phyloP scores from a whole-genome alignment of 495 filamentous ascomycete species.

The Penicillium canescens region DNA sequence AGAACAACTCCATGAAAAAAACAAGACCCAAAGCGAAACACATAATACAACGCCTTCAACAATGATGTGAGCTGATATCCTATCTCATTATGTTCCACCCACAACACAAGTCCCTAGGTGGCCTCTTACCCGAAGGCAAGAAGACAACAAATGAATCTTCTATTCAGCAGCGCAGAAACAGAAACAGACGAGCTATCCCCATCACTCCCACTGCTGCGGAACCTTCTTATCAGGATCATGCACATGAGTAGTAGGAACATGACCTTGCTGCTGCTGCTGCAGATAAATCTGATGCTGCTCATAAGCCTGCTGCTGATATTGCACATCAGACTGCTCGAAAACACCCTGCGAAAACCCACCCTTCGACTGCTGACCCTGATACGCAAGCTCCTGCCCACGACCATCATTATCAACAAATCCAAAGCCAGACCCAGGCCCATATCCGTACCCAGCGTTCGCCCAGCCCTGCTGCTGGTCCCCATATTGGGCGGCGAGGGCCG shows the following conservation, averaged over 20 bases:
- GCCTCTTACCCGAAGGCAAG: not conserved
- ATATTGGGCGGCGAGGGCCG: conserved; percentile 18
- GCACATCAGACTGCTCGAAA: conserved; percentile 4
- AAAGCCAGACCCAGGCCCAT: conserved; percentile 21
- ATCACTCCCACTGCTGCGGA: not conserved
- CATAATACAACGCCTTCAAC: not conserved
- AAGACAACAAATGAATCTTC: not conserved
- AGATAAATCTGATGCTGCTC: not conserved
- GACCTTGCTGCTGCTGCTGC: not conserved
- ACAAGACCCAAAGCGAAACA: not conserved
- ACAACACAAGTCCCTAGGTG: not conserved
- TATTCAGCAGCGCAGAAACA: not conserved
- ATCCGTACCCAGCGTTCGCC: conserved; percentile 5
- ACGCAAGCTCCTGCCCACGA: conserved; percentile 16
- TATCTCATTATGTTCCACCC: conserved; percentile 1
- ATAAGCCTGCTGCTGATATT: conserved; percentile 1
- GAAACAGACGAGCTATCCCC: not conserved
- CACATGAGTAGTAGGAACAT: not conserved
- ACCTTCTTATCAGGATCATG: conserved; percentile 4
- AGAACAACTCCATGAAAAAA: not conserved
- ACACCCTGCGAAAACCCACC: conserved; percentile 8
- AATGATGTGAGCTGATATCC: conserved; percentile 4
- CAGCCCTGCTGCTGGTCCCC: conserved; percentile 17
- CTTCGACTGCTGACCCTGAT: conserved; percentile 4
- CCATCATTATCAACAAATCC: conserved; percentile 32